These are phyloP conservation scores for Marvania coccoides DNA, from an alignment of 139 green algal genomes.

Conservation along the genomic window DNA sequence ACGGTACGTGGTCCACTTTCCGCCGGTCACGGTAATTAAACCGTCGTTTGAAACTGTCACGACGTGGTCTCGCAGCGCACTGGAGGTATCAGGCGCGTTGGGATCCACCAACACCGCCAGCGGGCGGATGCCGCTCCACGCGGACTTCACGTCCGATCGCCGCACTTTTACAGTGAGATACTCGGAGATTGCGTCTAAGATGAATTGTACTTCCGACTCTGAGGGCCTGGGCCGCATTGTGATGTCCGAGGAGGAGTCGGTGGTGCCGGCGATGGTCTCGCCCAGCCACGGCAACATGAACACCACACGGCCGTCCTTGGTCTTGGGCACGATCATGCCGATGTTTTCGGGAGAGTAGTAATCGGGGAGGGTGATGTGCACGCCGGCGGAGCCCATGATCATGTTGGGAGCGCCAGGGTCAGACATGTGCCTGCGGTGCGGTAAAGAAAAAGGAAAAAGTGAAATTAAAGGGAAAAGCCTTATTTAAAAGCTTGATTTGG, in stretches of 20 bases:
- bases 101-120: slow-evolving; percentile 67
- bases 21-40: slow-evolving; percentile 84
- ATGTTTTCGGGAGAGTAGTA: slow-evolving; percentile 76
- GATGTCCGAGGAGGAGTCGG: slow-evolving; percentile 45
- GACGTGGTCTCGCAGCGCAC: slow-evolving; percentile 47
- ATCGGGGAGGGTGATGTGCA: slow-evolving; percentile 91
- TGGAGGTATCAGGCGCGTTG: slow-evolving; percentile 38
- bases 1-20: slow-evolving; percentile 98
- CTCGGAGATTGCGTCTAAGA: slow-evolving; percentile 82
- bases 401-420: slow-evolving; percentile 34
- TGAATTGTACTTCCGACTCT: slow-evolving; percentile 89
- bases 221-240: slow-evolving; percentile 58
- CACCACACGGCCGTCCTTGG: slow-evolving; percentile 92
- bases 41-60: slow-evolving; percentile 72
- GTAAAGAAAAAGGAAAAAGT: not conserved
- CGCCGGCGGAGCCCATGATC: slow-evolving; percentile 72
- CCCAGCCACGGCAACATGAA: slow-evolving; percentile 93
- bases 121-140: slow-evolving; percentile 90
- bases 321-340: slow-evolving; percentile 97
- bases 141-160: slow-evolving; percentile 77
- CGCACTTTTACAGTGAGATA: slow-evolving; percentile 82
- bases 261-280: slow-evolving; percentile 86
- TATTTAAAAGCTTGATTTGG: no score
- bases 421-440: slow-evolving; percentile 9
- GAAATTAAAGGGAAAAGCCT: not conserved